Evolutionary conservation across 2,329 filamentous ascomycete genomes (phyloP), one percentile per base, ranked within the genome.

Genomic region (Sarocladium oryzae): DNA sequence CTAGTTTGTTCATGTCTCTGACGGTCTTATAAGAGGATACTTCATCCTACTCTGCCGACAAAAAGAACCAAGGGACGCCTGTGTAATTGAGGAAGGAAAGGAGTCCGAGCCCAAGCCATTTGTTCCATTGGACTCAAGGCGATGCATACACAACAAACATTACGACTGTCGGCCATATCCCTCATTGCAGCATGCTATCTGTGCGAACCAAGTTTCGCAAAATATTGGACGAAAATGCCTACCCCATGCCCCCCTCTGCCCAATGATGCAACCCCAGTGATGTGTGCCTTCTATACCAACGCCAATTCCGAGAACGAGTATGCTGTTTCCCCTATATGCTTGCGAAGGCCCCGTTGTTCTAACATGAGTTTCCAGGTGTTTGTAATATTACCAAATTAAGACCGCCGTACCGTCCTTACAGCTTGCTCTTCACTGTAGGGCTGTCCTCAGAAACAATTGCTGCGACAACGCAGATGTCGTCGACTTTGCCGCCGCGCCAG

Each of bases 401-500:
- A 43, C 23, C 40, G 21, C 23, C 7, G 20, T 45, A 16, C 62
- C 11, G 32, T 53, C 62, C 10, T 48, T 53, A 69, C 51, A 69
- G 55, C 56, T 69, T 69, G 62, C 65, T 67, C 54, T 59, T 64
- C 24, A 55, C 40, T 24, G 49, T 55, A 3, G 55, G 51, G 16
- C 53, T 45, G 16, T 84, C 81, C 58, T 91, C 85, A 8, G 88
- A 82, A 1, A 88, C 89, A 26, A 96, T 74, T 28, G 85, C 82
- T 13, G 91, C 84, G 49, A 99, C 75, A 4, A 89, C 89, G 61
- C 89, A 92, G 53, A 99, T 96, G 67, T 99, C 93, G 65, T 99
- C 93, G 18, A 95, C 81, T 69, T 99, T 99, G 50, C 93, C 93
- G 53, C 93, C 93, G 53, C 83, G 83, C 82, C 89, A 99, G 53